Base-by-base conservation (phyloP, 192 early-diverging fungal genomes). In the Podila epicladia region DNA sequence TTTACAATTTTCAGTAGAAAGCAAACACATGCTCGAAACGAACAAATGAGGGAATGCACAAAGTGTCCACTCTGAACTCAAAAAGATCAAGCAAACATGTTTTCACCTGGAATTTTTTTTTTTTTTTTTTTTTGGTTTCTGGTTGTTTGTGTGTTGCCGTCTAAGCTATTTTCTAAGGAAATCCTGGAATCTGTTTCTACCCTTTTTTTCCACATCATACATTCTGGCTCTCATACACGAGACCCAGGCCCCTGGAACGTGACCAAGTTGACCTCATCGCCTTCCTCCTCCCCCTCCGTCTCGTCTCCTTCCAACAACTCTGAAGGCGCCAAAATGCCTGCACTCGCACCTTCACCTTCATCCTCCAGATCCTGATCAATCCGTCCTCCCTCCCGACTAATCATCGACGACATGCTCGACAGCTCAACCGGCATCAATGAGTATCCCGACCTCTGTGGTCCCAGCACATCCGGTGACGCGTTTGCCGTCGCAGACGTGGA, bases 401-500 rank as follows among this genome's bases (percentile, higher is more conserved):
- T 79, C 24, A 55, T 55, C 53, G 53, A n/a, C 53, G 53, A 24
- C 53, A 24, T 55, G 53, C 11, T 55, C n/a, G 41, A 45, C 41
- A 45, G 4, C 41, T 45, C 41, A 2, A 45, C 41, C 2, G 41
- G 41, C 53, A 55, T 22, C 53, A n/a, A 3, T 5, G 20, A 6
- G 22, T 55, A 55, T 4, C n/a, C 31, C 11, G 7, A 35, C 37
- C 29, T 9, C 26, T 37, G n/a, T 12, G 77, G 67, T 0, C 62
- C 41, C n/a, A 65, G 29, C 22, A 45, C 41, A 45, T 38, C 57
- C 15, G 71, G 71, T 0, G 77, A 80, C 0, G 45, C 71, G 58
- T 65, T 72, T 8, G 77, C 77, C 15, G 77, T 80, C 3, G 64
- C 76, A 17, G 76, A 70, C 35, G 72, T 80, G 0, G 77, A 80